Evolutionary conservation across 2,329 filamentous ascomycete genomes (phyloP).

Genomic region (Aspergillus spinulosporus): DNA sequence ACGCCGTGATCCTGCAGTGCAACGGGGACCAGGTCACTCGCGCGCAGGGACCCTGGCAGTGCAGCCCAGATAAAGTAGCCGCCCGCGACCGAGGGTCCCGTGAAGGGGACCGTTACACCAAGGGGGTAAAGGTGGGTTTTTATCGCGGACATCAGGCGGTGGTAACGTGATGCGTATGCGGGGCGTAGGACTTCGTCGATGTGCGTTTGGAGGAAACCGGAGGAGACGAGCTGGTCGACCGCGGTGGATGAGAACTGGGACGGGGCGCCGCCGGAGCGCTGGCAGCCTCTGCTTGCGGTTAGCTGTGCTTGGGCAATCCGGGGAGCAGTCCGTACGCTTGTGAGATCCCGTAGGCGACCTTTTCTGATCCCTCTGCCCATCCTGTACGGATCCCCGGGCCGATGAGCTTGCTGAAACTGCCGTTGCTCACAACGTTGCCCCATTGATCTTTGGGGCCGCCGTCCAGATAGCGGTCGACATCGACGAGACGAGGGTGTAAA

Average conservation of each 20-base stretch:
- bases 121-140: constrained; percentile 61
- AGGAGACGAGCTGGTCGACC: constrained; percentile 55
- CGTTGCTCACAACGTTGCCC: constrained; percentile 81
- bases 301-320: constrained; percentile 16
- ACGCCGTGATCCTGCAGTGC: constrained; percentile 66
- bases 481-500: constrained; percentile 70
- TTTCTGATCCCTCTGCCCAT: constrained; percentile 76
- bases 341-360: constrained; percentile 59
- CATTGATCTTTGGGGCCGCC: constrained; percentile 64
- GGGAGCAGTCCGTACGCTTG: constrained; percentile 51
- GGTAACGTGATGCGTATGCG: constrained; percentile 56
- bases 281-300: constrained; percentile 51
- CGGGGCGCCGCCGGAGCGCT: constrained; percentile 60
- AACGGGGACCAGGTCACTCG: constrained; percentile 56
- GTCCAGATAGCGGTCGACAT: constrained; percentile 71
- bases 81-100: constrained; percentile 57
- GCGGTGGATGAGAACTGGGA: constrained; percentile 61
- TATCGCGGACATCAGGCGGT: constrained; percentile 60
- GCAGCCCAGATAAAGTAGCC: constrained; percentile 86
- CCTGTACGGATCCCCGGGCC: constrained; percentile 80
- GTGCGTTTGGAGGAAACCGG: constrained; percentile 54
- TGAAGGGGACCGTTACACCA: constrained; percentile 49
- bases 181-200: constrained; percentile 57
- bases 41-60: constrained; percentile 57
- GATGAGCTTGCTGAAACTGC: constrained; percentile 84